Base-by-base conservation (phyloP, 176 grass and related monocot species). In the Rhynchospora tenuis region DNA sequence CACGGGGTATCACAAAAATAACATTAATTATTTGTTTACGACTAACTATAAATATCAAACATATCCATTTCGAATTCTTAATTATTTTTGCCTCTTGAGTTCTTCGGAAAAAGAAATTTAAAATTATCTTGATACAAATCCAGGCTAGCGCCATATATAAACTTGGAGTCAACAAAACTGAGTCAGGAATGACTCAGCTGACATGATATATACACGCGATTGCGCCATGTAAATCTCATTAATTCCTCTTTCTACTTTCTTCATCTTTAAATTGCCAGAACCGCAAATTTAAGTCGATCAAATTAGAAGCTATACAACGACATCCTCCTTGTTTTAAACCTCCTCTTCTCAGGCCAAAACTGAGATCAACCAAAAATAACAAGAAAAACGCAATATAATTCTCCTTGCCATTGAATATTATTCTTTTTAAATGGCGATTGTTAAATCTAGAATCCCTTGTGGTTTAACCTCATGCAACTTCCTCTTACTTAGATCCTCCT, bases 361-460 rank as follows among this genome's bases (percentile, higher is more conserved):
- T 15, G 0, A 57, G 4, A 15, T 15, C 55, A 57, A 57, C 33
- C 33, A 57, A 64, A 24, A 6, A 64, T 11, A 64, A 64, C 1
- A 14, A 78, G 15, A 46, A 5, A 19, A 45, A 52, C 73, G 73
- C 10, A 9, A 54, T 6, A 54, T n/a, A 54, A 80, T 51, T 20
- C 42, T 31, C 28, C 55, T 45, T 83, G 33, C 57, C 31, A 22
- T 67, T 31, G n/a, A 8, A 0, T 11, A 83, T 55, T 7, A 83
- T 55, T 85, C 55, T 60, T 56, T 56, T 86, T 87, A 85, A 85
- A 92, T 94, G 92, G 90, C 92, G 82, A 91, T 88, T 83, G 80
- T 86, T 62, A 86, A 84, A 13, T 24, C 38, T 47, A 60, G n/a
- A 66, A 28, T 82, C 12, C 16, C 79, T 38, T 85, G 77, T 55